Evolutionary conservation across 1,139 yeast genomes (phyloP), one percentile per base, ranked within the genome.

Genomic region (Sugiyamaella novakii): DNA sequence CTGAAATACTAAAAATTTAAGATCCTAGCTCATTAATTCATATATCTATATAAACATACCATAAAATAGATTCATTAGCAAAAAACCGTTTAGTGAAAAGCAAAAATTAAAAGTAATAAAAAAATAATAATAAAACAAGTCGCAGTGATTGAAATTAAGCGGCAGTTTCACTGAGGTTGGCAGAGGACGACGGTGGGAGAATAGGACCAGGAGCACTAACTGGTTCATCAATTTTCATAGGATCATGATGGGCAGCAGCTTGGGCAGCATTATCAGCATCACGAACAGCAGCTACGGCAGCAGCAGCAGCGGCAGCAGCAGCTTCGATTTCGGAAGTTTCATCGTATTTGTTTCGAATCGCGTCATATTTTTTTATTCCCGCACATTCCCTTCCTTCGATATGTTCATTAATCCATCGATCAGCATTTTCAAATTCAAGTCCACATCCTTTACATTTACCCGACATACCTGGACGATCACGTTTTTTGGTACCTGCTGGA

Each of bases 381-480:
- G 53, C 57, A 49, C 69, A 65, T 18, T 48, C 56, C 27, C 58
- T 55, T 4, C 60, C 76, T 54, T 85, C 92, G 39, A 89, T 79
- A 65, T 89, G 97, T 40, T 74, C 73, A 41, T 72, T 69, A 55
- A 89, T 72, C 97, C 97, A 89, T 46, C 78, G 81, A 56, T 87
- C 94, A 29, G 87, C 95, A 55, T 78, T 81, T 19, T 66, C 70
- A 63, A 87, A 89, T 50, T 68, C 70, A 60, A 68, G 64, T 27
- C 83, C 84, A 67, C 97, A 89, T 66, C 81, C 84, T 63, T 84
- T 80, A 69, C 97, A 89, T 52, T 73, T 72, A 5, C 97, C 97
- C 18, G 75, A 65, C 40, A 84, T 86, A 47, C 79, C 77, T 15
- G 71, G 69, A 56, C 97, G 76, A 60, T 87, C 86, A 56, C 80